phyloP scores from a whole-genome alignment of 1,284 basidiomycete species.

The Fistulinella cinereoalba region DNA sequence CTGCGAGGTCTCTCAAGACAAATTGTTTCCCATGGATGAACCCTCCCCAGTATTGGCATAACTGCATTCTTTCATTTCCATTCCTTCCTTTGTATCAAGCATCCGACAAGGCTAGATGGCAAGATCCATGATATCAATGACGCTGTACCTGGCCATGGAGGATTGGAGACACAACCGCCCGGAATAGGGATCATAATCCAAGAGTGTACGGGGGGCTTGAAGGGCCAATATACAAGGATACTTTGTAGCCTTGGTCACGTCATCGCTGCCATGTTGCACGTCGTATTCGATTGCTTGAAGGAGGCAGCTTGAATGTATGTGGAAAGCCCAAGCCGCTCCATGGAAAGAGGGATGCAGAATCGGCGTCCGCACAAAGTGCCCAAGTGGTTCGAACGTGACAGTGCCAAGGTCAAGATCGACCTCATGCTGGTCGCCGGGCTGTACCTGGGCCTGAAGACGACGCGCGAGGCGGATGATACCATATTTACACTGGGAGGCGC shows the following conservation, averaged over 20 bases:
- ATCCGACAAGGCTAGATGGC: too few relatives aligned
- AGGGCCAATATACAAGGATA: constrained; percentile 11
- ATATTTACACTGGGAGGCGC: neutral
- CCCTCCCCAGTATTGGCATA: too few relatives aligned
- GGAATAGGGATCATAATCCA: constrained; percentile 24
- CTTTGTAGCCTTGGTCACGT: neutral
- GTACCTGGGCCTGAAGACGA: neutral
- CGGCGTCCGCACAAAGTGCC: constrained; percentile 2
- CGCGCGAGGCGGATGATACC: constrained; percentile 11
- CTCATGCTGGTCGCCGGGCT: neutral
- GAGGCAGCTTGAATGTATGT: neutral
- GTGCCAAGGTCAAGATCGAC: constrained; percentile 8
- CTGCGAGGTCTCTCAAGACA: too few relatives aligned
- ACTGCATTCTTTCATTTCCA: too few relatives aligned
- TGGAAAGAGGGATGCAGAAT: constrained; percentile 16
- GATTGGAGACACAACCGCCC: constrained; percentile 17
- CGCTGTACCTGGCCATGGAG: neutral
- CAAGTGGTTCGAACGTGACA: constrained; percentile 10
- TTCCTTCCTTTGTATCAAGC: too few relatives aligned
- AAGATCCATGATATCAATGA: constrained; percentile 19
- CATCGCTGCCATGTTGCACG: neutral
- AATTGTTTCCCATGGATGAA: too few relatives aligned
- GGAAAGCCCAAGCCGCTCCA: constrained; percentile 12
- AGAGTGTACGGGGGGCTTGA: constrained; percentile 1
- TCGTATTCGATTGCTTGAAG: constrained; percentile 18